Base-by-base conservation (phyloP, 2,329 filamentous ascomycete species). In the Mollisiaceae sp. region DNA sequence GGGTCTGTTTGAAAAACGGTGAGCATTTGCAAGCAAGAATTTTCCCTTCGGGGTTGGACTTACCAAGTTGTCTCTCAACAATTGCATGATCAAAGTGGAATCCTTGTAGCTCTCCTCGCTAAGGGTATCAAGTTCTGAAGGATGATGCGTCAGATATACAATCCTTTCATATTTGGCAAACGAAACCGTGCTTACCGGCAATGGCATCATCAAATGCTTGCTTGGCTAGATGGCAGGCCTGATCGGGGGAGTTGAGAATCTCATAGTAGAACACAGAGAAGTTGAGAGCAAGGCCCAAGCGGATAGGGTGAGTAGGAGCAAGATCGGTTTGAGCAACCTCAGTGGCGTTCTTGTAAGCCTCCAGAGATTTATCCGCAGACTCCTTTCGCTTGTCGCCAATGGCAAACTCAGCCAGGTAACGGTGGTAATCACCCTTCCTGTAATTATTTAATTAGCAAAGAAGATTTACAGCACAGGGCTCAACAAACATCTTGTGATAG, bases 261-360 rank as follows among this genome's bases (percentile, higher is more conserved):
- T 99, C 92, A 82, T 99, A 99, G 90, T 98, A 98, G 88, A 97
- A 98, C 78, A 97, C 94, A 72, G 94, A 97, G 87, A 96, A 96
- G 90, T 97, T 97, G 73, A 97, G 87, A 75, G 93, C 93, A 72
- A 97, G 89, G 79, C 93, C 93, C 71, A 97, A 91, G 77, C 93
- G 92, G 82, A 96, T 97, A 78, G 93, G 93, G 86, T 97, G 93
- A 65, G 93, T 97, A 70, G 93, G 93, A 70, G 93, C 90, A 74
- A 97, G 89, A 81, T 95, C 92, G 75, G 91, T 94, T 80, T 92
- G 88, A 70, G 93, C 92, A 76, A 97, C 91, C 81, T 96, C 92
- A 78, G 92, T 96, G 77, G 93, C 92, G 78, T 88, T 87, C 84
- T 97, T 97, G 91, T 98, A 98, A 69, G 94, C 94, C 86, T 97